These are phyloP conservation scores for Ophiostoma ulmi DNA, from an alignment of 2,329 filamentous ascomycete genomes.

Conservation along the genomic window DNA sequence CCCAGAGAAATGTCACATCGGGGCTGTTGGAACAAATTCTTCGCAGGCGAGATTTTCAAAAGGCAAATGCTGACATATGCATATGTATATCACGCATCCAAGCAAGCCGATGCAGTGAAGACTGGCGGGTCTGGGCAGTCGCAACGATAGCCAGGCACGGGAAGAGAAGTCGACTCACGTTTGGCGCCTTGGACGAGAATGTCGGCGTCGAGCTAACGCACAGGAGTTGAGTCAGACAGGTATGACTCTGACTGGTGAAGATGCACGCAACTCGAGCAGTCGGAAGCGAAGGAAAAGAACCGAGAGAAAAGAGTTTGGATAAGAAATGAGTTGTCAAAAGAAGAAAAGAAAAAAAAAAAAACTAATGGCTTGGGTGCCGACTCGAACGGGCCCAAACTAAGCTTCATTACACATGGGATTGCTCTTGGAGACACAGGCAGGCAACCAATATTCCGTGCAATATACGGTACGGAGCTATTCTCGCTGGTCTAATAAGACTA, in stretches of 20 bases:
- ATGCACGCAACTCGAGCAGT: not conserved
- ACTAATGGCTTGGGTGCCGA: not conserved
- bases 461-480: not conserved
- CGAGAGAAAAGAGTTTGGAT: not conserved
- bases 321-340: not conserved
- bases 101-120: not conserved
- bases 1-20: not conserved
- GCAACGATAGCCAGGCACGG: not conserved
- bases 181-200: not conserved
- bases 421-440: not conserved
- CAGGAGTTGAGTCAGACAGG: not conserved
- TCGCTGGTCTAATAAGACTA: not conserved
- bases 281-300: not conserved
- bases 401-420: not conserved
- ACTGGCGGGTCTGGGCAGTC: not conserved
- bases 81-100: not conserved
- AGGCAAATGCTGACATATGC: not conserved
- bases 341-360: not conserved
- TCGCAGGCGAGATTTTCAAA: too few relatives aligned
- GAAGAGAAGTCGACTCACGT: not conserved
- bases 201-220: not conserved
- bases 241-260: not conserved
- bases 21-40: not conserved
- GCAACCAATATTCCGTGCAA: not conserved
- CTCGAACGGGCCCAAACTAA: not conserved